Conservation (phyloP, 306 rosid genomes). For the Herpetospermum pedunculosum region DNA sequence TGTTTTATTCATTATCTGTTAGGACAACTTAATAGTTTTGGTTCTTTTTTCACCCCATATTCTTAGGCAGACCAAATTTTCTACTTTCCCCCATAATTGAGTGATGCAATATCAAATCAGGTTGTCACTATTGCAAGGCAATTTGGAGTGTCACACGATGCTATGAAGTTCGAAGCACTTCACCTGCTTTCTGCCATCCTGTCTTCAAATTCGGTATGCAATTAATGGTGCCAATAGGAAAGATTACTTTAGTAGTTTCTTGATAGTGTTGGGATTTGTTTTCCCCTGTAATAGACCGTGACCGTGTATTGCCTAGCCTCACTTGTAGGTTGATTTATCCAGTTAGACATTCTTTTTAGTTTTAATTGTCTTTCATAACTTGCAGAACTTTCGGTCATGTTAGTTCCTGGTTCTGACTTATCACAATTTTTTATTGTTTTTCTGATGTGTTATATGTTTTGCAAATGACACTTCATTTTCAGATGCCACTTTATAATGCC, state of each 20-base stretch:
- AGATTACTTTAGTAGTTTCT: neutral
- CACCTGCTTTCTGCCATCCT: conserved; percentile 54
- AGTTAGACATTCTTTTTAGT: neutral
- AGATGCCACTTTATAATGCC: conserved; percentile 44
- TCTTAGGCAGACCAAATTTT: neutral
- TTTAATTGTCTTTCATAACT: neutral
- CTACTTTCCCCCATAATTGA: neutral
- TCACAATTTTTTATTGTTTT: neutral
- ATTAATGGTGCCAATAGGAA: conserved; percentile 8
- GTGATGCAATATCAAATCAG: conserved; percentile 23
- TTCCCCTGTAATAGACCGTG: neutral
- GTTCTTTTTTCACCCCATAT: conserved; percentile 7
- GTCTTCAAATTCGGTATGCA: conserved; percentile 51
- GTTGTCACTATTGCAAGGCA: conserved; percentile 53
- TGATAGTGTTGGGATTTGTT: neutral
- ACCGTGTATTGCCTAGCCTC: neutral
- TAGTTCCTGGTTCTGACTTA: neutral
- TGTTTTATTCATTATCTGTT: neutral
- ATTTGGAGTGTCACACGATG: conserved; percentile 64
- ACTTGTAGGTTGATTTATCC: neutral
- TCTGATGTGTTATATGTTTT: neutral
- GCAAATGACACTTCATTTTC: neutral
- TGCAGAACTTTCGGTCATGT: neutral
- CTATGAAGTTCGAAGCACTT: conserved; percentile 71
- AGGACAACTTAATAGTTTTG: neutral